These are phyloP conservation scores for Rhizopogon sp. DNA, from an alignment of 768 basidiomycete species.

Conservation along the genomic window DNA sequence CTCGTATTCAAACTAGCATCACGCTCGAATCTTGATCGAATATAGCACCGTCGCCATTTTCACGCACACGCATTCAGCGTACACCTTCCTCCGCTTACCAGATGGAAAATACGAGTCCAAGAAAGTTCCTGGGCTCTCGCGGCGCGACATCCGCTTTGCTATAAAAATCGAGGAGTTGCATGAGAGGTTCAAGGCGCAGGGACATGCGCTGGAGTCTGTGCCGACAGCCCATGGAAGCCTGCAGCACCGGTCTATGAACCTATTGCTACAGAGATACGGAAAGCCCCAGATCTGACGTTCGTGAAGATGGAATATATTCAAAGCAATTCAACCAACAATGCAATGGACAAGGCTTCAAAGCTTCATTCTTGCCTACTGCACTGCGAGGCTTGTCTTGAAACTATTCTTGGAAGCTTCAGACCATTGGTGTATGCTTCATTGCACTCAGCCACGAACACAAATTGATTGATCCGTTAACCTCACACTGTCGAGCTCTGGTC, in stretches of 20 bases:
- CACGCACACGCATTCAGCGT: slow-evolving; percentile 23
- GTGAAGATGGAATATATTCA: neutral
- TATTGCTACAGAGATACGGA: slow-evolving; percentile 18
- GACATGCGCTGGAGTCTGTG: slow-evolving; percentile 18
- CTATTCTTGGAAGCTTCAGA: neutral
- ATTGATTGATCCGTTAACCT: neutral
- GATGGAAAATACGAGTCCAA: slow-evolving; percentile 7
- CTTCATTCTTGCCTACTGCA: too few relatives aligned
- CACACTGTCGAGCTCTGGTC: neutral
- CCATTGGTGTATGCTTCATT: too few relatives aligned
- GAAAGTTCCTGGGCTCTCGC: slow-evolving; percentile 39
- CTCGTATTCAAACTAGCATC: slow-evolving; percentile 16
- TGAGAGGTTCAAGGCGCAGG: slow-evolving; percentile 15
- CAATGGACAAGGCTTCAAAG: neutral
- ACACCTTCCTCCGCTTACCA: slow-evolving; percentile 5
- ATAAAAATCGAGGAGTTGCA: slow-evolving; percentile 34
- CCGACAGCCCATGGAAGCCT: slow-evolving; percentile 7
- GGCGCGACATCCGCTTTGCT: slow-evolving; percentile 48
- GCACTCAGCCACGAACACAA: neutral
- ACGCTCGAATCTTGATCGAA: slow-evolving; percentile 25
- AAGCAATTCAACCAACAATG: neutral
- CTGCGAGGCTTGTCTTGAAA: too few relatives aligned
- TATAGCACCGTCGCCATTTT: slow-evolving; percentile 17
- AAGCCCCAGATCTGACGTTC: neutral
- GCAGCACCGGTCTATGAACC: slow-evolving; percentile 20